Evolutionary conservation across 2,329 filamentous ascomycete species (phyloP).

Genomic region (Penicillium vulpinum): DNA sequence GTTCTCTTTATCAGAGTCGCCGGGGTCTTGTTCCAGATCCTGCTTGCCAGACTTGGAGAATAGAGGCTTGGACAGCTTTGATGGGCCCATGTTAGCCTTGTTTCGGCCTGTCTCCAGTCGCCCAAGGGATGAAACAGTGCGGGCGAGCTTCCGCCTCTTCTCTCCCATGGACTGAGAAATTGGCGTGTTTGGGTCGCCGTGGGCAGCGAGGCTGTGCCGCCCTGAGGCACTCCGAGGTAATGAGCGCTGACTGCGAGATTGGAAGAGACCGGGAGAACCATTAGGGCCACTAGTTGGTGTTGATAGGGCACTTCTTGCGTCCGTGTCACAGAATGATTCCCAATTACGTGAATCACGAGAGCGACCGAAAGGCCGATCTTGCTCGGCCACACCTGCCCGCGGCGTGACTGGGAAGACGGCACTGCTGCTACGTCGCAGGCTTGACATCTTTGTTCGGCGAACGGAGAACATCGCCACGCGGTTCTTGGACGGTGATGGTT

Average conservation of each 20-base stretch:
- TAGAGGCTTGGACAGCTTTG: conserved; percentile 27
- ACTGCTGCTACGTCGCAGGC: conserved; percentile 70
- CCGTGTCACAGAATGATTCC: conserved; percentile 86
- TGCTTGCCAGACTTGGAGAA: conserved; percentile 34
- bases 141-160: conserved; percentile 65
- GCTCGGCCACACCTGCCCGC: conserved; percentile 54
- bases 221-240: conserved; percentile 52
- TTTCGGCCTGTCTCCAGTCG: conserved; percentile 56
- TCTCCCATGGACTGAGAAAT: conserved; percentile 45
- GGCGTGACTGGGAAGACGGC: conserved; percentile 61
- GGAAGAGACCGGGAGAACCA: conserved; percentile 75
- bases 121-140: conserved; percentile 62
- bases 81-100: conserved; percentile 36
- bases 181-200: conserved; percentile 49
- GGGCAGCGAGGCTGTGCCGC: conserved; percentile 53
- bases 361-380: conserved; percentile 62
- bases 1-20: conserved; percentile 95
- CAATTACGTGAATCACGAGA: conserved; percentile 86
- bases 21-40: conserved; percentile 51
- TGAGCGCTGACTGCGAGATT: conserved; percentile 64
- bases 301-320: conserved; percentile 74
- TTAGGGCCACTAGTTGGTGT: conserved; percentile 66
- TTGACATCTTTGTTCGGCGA: conserved; percentile 52
- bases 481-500: conserved; percentile 65
- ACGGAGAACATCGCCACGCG: conserved; percentile 51